These are phyloP conservation scores for Acanthamoeba polyphaga DNA, from an alignment of 208 protist genomes.

Conservation along the genomic window DNA sequence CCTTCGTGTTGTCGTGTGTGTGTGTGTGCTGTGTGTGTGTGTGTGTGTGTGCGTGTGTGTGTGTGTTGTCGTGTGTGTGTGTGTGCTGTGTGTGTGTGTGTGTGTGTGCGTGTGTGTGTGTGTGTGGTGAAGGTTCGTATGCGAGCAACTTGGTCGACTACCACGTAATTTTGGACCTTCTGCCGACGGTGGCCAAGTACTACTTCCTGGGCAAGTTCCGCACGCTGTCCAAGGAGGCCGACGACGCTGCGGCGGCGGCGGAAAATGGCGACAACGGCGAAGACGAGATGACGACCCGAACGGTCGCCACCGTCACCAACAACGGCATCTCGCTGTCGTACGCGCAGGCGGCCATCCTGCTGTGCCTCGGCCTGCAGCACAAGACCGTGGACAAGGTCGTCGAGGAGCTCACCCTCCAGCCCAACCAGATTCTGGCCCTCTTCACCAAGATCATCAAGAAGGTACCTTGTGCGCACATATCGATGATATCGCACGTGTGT, in stretches of 20 bases:
- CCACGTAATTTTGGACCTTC: constrained; percentile 96
- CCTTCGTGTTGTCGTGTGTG: too few relatives aligned
- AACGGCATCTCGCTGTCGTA: constrained; percentile 90
- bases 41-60: too few relatives aligned
- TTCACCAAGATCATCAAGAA: constrained; percentile 86
- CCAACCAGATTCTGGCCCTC: constrained; percentile 84
- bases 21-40: too few relatives aligned
- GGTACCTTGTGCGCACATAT: not conserved
- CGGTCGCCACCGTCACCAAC: not conserved
- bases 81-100: too few relatives aligned
- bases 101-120: not conserved
- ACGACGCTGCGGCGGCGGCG: not conserved
- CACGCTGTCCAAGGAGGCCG: constrained; percentile 26
- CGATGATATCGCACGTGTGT: not conserved
- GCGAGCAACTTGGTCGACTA: constrained; percentile 96
- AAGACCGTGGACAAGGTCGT: constrained; percentile 86
- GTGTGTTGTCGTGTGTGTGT: too few relatives aligned
- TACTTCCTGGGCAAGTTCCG: constrained; percentile 92
- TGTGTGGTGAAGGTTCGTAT: constrained; percentile 86
- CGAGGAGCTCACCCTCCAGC: constrained; percentile 77
- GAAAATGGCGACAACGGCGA: not conserved
- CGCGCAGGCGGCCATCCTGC: constrained; percentile 95
- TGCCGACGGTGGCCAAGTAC: constrained; percentile 94
- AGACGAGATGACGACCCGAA: not conserved
- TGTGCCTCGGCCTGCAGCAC: constrained; percentile 95